Conservation (phyloP, 345 rosid species). For the Rhodamnia argentea region DNA sequence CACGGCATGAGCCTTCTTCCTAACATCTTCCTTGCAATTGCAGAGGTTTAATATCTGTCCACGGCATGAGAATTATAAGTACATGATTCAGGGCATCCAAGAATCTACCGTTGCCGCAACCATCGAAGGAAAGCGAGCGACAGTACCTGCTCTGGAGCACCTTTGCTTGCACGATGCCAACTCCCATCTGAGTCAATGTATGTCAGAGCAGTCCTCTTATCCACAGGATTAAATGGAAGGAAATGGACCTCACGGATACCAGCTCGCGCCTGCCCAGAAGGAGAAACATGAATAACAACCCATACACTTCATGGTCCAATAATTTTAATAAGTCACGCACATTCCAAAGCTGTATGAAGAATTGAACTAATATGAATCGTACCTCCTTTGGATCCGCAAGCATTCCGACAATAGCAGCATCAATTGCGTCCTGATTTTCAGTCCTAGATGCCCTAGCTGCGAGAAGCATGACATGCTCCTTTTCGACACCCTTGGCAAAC, state of each 20-base stretch:
- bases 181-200: constrained; percentile 62
- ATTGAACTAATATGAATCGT: background rate
- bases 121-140: background rate
- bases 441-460: constrained; percentile 90
- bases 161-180: constrained; percentile 88
- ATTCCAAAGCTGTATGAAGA: background rate
- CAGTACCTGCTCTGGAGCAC: constrained; percentile 87
- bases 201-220: constrained; percentile 89
- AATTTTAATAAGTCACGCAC: background rate
- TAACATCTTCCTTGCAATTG: constrained; percentile 64
- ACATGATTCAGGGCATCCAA: background rate
- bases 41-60: constrained; percentile 61
- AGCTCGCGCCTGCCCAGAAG: constrained; percentile 54
- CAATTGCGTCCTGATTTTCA: constrained; percentile 90
- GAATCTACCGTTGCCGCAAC: background rate
- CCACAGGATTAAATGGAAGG: constrained; percentile 84
- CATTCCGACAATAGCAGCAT: constrained; percentile 90
- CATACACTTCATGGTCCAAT: background rate
- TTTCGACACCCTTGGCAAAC: constrained; percentile 65
- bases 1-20: constrained; percentile 55
- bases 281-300: background rate
- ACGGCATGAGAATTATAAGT: background rate
- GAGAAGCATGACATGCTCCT: constrained; percentile 55
- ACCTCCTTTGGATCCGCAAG: constrained; percentile 97
- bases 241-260: constrained; percentile 75